phyloP scores from a whole-genome alignment of 2,329 filamentous ascomycete genomes.

The Phialophora chinensis region DNA sequence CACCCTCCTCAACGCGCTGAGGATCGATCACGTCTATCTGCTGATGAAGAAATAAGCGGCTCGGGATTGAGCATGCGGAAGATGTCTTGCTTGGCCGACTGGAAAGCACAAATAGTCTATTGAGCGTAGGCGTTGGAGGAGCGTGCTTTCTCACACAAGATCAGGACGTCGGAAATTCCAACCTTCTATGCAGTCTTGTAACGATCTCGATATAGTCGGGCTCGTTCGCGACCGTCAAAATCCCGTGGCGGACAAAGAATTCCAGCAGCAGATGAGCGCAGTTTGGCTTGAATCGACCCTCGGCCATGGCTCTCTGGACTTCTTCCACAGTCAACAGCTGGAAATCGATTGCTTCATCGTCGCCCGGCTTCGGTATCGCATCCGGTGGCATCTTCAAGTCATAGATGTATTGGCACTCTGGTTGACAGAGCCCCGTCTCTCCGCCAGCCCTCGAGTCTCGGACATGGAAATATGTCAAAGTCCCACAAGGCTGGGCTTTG shows the following conservation, averaged over 20 bases:
- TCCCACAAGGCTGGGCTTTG: constrained; percentile 64
- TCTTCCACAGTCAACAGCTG: constrained; percentile 77
- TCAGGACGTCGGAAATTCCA: constrained; percentile 76
- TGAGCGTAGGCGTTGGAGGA: constrained; percentile 33
- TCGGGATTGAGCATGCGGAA: neutral
- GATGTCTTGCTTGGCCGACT: constrained; percentile 5
- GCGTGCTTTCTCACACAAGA: neutral
- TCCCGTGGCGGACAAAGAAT: constrained; percentile 85
- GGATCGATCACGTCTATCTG: constrained; percentile 93
- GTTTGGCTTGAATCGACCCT: constrained; percentile 89
- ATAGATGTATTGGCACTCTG: constrained; percentile 90
- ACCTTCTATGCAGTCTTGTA: constrained; percentile 73
- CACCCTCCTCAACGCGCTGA: constrained; percentile 89
- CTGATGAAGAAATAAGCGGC: constrained; percentile 80
- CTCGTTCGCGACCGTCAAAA: constrained; percentile 80
- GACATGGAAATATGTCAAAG: constrained; percentile 83
- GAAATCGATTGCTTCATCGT: constrained; percentile 89
- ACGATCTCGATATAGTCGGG: constrained; percentile 77
- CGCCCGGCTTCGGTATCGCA: constrained; percentile 75
- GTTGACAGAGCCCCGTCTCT: constrained; percentile 81
- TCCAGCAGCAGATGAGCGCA: constrained; percentile 84
- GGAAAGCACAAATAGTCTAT: constrained; percentile 23
- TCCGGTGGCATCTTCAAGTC: constrained; percentile 77
- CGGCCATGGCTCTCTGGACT: constrained; percentile 70
- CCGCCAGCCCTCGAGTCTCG: constrained; percentile 77